These are phyloP conservation scores for Quercus phellos DNA, from an alignment of 331 rosid species.

Conservation along the genomic window DNA sequence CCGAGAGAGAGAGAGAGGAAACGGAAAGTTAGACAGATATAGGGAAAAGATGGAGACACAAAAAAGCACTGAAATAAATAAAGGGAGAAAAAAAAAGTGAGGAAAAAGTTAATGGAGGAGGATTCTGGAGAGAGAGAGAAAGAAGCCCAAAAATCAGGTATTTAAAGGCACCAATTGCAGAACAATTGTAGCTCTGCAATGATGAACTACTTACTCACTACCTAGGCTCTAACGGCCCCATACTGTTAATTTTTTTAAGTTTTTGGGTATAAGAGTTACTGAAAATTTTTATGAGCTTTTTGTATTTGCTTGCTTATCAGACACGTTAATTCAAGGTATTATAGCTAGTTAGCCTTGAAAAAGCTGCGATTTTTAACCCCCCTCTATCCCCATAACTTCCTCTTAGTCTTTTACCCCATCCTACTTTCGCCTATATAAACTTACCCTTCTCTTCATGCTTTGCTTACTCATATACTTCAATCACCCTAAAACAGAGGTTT, in stretches of 20 bases:
- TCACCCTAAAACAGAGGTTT: neutral
- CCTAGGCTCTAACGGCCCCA: constrained; percentile 17
- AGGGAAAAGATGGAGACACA: constrained; percentile 24
- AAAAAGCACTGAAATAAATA: neutral
- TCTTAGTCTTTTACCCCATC: too few species aligned
- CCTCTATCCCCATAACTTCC: neutral
- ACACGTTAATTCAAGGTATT: constrained; percentile 33
- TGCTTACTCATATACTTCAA: neutral
- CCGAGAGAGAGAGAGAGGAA: constrained; percentile 5
- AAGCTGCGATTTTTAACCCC: constrained; percentile 26
- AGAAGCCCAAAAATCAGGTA: constrained; percentile 15
- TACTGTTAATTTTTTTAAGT: neutral
- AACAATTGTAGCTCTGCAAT: constrained; percentile 16
- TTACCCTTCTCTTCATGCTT: neutral
- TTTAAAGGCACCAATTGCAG: constrained; percentile 20
- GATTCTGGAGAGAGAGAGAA: constrained; percentile 23
- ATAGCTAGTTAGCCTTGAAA: constrained; percentile 22
- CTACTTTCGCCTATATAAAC: constrained; percentile 19
- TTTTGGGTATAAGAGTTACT: too few species aligned
- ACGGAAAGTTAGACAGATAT: neutral
- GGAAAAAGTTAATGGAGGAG: neutral
- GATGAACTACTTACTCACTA: constrained; percentile 24
- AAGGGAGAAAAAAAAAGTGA: neutral
- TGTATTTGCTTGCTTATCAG: constrained; percentile 26
- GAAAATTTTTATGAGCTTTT: too few species aligned